Evolutionary conservation across 2,329 filamentous ascomycete species (phyloP).

Genomic region (Xylaria polymorpha): DNA sequence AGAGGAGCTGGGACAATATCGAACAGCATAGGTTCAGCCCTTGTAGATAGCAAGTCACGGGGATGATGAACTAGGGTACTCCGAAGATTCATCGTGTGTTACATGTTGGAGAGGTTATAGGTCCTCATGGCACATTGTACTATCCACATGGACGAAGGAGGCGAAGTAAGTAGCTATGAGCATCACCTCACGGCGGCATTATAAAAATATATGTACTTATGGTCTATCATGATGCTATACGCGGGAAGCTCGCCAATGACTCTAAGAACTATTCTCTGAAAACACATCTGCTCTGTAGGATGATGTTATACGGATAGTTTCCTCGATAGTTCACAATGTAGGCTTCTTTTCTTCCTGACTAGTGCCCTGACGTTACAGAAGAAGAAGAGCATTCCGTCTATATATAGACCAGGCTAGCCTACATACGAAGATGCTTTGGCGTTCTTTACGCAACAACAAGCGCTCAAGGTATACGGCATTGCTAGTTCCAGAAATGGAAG

Average conservation of each 20-base stretch:
- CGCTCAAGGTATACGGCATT: too few species aligned
- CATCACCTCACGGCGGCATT: background rate
- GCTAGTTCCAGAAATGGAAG: too few species aligned
- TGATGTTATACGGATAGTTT: background rate
- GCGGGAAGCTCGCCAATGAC: background rate
- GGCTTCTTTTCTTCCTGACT: background rate
- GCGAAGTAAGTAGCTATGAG: constrained; percentile 6
- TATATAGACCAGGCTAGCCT: too few species aligned
- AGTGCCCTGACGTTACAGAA: too few species aligned
- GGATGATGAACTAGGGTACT: background rate
- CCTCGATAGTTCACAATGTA: background rate
- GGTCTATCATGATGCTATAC: background rate
- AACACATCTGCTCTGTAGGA: background rate
- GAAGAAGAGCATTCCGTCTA: too few species aligned
- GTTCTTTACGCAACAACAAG: too few species aligned
- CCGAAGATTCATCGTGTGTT: constrained; percentile 20
- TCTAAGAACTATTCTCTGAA: background rate
- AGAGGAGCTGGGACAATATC: constrained; percentile 39
- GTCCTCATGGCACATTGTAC: constrained; percentile 28
- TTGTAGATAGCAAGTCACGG: constrained; percentile 24
- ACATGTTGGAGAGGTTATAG: constrained; percentile 31
- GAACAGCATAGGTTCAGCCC: constrained; percentile 33
- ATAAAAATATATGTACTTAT: constrained; percentile 14
- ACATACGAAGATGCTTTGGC: too few species aligned
- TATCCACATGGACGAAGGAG: constrained; percentile 16